Evolutionary conservation across 768 basidiomycete species (phyloP).

Genomic region (Leccinellum albellum): DNA sequence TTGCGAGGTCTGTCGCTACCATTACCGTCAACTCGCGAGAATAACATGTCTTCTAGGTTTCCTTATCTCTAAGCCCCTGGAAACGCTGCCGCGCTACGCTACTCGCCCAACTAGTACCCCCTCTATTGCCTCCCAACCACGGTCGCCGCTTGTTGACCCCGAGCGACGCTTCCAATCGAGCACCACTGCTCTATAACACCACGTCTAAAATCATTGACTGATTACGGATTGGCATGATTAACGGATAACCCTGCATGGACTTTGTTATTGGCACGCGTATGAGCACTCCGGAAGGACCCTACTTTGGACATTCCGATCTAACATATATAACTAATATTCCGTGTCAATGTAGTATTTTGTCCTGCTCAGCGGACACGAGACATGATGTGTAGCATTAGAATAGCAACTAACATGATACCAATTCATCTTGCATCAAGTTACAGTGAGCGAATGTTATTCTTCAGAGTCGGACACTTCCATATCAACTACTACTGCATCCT

Average conservation of each 20-base stretch:
- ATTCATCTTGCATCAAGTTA: neutral
- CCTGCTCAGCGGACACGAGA: conserved; percentile 21
- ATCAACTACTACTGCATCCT: conserved; percentile 14
- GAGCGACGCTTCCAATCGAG: conserved; percentile 28
- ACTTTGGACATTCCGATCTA: conserved; percentile 7
- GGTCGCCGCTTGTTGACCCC: conserved; percentile 14
- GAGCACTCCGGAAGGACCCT: conserved; percentile 16
- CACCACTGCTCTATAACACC: conserved; percentile 24
- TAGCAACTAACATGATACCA: conserved; percentile 1
- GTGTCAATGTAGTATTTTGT: conserved; percentile 14
- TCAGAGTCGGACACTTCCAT: conserved; percentile 28
- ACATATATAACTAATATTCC: conserved; percentile 3
- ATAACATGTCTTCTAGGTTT: conserved; percentile 36
- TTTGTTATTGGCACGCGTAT: conserved; percentile 11
- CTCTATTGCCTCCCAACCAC: conserved; percentile 19
- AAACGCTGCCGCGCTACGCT: conserved; percentile 58
- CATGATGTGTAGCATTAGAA: conserved; percentile 26
- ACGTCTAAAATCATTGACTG: conserved; percentile 16
- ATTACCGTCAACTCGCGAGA: neutral
- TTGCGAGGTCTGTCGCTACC: conserved; percentile 42
- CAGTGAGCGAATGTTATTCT: neutral
- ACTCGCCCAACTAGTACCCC: conserved; percentile 32
- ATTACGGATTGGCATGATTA: conserved; percentile 17
- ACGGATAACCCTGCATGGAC: conserved; percentile 9
- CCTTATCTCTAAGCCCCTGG: conserved; percentile 58